Evolutionary conservation across 129 eudicot genomes (phyloP).

Genomic region (Oenanthe sinensis): DNA sequence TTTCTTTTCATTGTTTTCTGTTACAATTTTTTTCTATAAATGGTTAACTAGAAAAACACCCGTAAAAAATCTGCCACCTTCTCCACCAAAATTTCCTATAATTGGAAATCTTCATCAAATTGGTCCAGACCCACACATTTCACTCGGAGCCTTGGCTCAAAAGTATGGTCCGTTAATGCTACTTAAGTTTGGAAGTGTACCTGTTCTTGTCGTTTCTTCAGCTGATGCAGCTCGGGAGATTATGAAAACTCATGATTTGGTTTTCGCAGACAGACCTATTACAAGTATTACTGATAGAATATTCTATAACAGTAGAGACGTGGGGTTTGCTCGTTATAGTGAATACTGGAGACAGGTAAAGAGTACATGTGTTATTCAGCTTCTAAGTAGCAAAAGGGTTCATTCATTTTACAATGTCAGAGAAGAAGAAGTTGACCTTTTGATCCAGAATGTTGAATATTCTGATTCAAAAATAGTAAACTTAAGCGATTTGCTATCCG

Average conservation of each 20-base stretch:
- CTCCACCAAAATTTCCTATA: slow-evolving; percentile 33
- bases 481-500: too few relatives aligned
- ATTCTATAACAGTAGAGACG: slow-evolving; percentile 17
- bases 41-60: not conserved
- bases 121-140: slow-evolving; percentile 13
- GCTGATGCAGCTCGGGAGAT: slow-evolving; percentile 26
- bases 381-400: slow-evolving; percentile 20
- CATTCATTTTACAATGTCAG: slow-evolving; percentile 20
- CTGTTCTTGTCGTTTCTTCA: slow-evolving; percentile 25
- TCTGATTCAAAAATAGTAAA: not conserved
- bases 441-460: slow-evolving; percentile 11
- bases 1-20: not conserved
- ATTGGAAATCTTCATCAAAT: slow-evolving; percentile 34
- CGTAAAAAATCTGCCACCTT: slow-evolving; percentile 19
- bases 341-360: slow-evolving; percentile 32
- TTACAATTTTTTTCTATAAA: slow-evolving; percentile 13
- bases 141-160: slow-evolving; percentile 14
- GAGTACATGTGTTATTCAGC: slow-evolving; percentile 13
- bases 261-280: slow-evolving; percentile 17
- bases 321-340: slow-evolving; percentile 24
- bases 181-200: slow-evolving; percentile 27
- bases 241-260: slow-evolving; percentile 41
- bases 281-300: not conserved
- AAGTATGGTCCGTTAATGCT: slow-evolving; percentile 24
- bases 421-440: slow-evolving; percentile 17